phyloP scores from a whole-genome alignment of 2,329 filamentous ascomycete genomes.

The Exserohilum rostratum region DNA sequence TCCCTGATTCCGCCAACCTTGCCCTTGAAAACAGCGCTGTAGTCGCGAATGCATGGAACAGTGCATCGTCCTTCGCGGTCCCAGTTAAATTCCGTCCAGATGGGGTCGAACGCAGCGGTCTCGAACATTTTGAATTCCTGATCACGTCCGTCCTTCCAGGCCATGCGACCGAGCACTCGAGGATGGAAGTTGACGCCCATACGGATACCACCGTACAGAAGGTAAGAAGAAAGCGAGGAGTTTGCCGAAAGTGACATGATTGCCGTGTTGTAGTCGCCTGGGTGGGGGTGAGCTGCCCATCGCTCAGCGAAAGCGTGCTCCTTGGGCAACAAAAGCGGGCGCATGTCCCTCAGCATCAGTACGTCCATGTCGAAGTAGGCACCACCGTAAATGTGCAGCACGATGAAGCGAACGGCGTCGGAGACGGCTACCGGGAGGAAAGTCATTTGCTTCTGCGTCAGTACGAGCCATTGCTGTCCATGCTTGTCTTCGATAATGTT shows the following conservation, averaged over 20 bases:
- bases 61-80: constrained; percentile 59
- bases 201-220: constrained; percentile 61
- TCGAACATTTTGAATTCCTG: constrained; percentile 64
- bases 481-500: constrained; percentile 57
- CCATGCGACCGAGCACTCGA: constrained; percentile 61
- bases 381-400: constrained; percentile 60
- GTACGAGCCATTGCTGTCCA: constrained; percentile 60
- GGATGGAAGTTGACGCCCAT: constrained; percentile 66
- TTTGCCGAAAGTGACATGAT: constrained; percentile 64
- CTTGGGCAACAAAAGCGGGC: constrained; percentile 58
- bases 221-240: constrained; percentile 60
- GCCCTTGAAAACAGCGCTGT: constrained; percentile 59
- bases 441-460: constrained; percentile 62
- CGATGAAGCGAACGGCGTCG: constrained; percentile 62
- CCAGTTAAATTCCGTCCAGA: constrained; percentile 64
- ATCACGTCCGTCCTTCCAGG: constrained; percentile 61
- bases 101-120: constrained; percentile 62
- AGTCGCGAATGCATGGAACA: constrained; percentile 61
- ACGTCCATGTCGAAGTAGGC: constrained; percentile 64
- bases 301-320: constrained; percentile 62
- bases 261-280: constrained; percentile 64
- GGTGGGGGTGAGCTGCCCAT: constrained; percentile 60
- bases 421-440: constrained; percentile 64
- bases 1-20: constrained; percentile 54
- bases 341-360: constrained; percentile 61